Evolutionary conservation across 805 yeast genomes (phyloP).

Genomic region (Barnettozyma sp.): DNA sequence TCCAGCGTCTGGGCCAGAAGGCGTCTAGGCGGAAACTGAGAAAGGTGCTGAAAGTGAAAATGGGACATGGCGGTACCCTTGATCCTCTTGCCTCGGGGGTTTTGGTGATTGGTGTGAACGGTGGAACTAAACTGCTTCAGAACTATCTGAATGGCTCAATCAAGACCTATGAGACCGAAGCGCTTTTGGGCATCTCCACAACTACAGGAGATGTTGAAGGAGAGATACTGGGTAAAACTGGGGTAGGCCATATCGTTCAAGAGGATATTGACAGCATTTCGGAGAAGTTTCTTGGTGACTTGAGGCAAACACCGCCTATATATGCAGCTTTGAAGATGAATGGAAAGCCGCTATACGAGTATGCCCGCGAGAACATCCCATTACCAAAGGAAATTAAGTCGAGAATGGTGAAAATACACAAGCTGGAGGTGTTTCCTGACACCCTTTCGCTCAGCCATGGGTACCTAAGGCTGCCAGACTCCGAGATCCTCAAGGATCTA

Average conservation of each 20-base stretch:
- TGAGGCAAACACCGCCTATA: conserved; percentile 90
- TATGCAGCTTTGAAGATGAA: conserved; percentile 91
- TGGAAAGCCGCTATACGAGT: conserved; percentile 90
- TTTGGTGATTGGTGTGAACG: conserved; percentile 83
- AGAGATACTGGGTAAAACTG: conserved; percentile 54
- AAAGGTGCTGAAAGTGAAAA: conserved; percentile 56
- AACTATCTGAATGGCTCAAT: conserved; percentile 65
- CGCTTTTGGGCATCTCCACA: conserved; percentile 82
- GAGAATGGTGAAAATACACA: conserved; percentile 58
- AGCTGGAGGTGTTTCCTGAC: conserved; percentile 46
- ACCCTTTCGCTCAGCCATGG: conserved; percentile 49
- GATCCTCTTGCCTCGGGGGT: conserved; percentile 97
- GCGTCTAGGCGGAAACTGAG: conserved; percentile 45
- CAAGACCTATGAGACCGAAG: conserved; percentile 78
- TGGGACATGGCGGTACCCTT: conserved; percentile 98
- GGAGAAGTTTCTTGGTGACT: conserved; percentile 67
- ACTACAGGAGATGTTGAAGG: conserved; percentile 95
- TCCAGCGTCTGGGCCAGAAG: conserved; percentile 33
- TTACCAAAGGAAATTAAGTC: conserved; percentile 79
- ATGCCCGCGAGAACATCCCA: conserved; percentile 83
- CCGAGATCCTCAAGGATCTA: conserved; percentile 29
- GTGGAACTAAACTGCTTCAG: conserved; percentile 79
- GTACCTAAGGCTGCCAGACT: conserved; percentile 27
- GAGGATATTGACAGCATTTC: conserved; percentile 45
- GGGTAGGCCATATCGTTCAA: conserved; percentile 48